These are phyloP conservation scores for Thalassia testudinum DNA, from an alignment of 116 monocot species.

Conservation along the genomic window DNA sequence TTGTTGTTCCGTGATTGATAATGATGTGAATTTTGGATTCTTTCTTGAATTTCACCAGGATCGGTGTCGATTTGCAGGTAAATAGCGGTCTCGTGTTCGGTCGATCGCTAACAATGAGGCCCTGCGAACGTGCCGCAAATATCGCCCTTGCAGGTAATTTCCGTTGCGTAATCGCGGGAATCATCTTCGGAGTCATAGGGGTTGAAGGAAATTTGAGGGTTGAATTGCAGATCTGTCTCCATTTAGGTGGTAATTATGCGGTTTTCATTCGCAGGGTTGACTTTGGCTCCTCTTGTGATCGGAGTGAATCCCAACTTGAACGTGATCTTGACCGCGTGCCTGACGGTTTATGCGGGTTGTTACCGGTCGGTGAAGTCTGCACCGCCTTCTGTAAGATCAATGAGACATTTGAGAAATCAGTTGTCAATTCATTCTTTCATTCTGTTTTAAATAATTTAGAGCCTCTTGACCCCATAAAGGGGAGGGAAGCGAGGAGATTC, in stretches of 20 bases:
- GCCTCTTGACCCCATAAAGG: too few species aligned
- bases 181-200: too few species aligned
- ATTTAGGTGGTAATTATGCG: background rate
- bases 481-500: too few species aligned
- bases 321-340: constrained; percentile 84
- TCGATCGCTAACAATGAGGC: constrained; percentile 18
- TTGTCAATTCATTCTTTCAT: background rate
- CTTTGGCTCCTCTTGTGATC: constrained; percentile 65
- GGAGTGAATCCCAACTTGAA: constrained; percentile 79
- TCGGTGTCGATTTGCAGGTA: too few species aligned
- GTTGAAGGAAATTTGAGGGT: background rate
- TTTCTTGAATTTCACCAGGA: too few species aligned
- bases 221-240: background rate
- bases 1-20: too few species aligned
- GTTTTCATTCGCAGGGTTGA: constrained; percentile 38
- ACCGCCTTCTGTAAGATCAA: constrained; percentile 60
- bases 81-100: too few species aligned
- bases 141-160: constrained; percentile 24
- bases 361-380: constrained; percentile 90
- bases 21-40: too few species aligned
- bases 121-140: constrained; percentile 24
- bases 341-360: constrained; percentile 91
- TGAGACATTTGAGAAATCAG: background rate
- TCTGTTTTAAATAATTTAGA: background rate
- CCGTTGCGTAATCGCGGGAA: background rate